Percentiles rank a stretch among this genome's conserved stretches.
phyloP scores from a whole-genome alignment of 768 basidiomycete species.

The Psilocybe subaeruginosa region DNA sequence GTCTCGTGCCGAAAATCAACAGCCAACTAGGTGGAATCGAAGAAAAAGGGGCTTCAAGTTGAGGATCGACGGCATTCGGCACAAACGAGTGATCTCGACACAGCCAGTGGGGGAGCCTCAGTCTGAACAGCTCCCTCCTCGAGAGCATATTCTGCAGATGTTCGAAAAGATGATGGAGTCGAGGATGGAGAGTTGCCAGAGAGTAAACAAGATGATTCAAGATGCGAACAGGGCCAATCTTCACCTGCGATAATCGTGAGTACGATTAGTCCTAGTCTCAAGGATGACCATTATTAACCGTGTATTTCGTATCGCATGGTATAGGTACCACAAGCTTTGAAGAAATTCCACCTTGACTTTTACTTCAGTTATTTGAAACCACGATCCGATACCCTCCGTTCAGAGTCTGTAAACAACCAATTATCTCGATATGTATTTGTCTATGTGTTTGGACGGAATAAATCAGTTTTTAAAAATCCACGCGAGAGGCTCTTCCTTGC shows the following conservation, averaged over 20 bases:
- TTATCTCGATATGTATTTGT: background rate
- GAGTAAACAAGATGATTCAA: conserved; percentile 60
- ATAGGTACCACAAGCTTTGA: background rate
- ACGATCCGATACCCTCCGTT: background rate
- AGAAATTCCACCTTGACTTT: background rate
- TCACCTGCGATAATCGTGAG: conserved; percentile 24
- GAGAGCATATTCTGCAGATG: conserved; percentile 61
- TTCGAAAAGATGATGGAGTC: conserved; percentile 75
- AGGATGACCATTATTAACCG: background rate
- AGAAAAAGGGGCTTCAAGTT: conserved; percentile 65
- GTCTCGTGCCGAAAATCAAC: conserved; percentile 12
- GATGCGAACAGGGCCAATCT: conserved; percentile 41
- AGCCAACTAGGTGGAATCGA: conserved; percentile 50
- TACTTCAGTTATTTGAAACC: background rate
- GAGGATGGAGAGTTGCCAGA: conserved; percentile 76
- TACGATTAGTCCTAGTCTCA: background rate
- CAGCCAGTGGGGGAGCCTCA: conserved; percentile 20
- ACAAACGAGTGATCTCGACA: conserved; percentile 21
- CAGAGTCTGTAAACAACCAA: background rate
- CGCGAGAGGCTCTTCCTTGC: background rate
- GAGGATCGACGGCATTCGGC: conserved; percentile 33
- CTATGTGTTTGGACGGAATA: background rate
- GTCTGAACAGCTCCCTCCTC: conserved; percentile 21
- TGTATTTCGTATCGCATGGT: too few species aligned
- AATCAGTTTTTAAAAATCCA: background rate